Base-by-base conservation (phyloP, 2,329 filamentous ascomycete species). In the Incumbomyces lentus region DNA sequence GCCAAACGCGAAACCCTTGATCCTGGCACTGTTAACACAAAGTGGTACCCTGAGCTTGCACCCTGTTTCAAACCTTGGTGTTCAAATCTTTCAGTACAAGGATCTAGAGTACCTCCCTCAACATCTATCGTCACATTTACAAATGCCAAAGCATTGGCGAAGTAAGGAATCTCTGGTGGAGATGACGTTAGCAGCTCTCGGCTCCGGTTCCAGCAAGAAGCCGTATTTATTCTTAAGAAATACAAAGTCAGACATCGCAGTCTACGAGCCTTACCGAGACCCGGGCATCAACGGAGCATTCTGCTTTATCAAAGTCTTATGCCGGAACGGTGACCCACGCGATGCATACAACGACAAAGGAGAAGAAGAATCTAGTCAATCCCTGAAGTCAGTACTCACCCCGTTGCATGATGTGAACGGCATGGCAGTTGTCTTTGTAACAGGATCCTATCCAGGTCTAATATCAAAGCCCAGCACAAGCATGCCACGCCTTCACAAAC, bases 181-280 rank as follows among this genome's bases (percentile, higher is more conserved):
- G 62, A 76, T 95, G 3, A 60, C 95, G 6, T 77, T 95, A 5
- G 82, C 88, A 30, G 83, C 96, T 54, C 74, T 98, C 11, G 92
- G 92, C 19, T 86, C 95, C 58, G 67, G 72, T 3, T 79, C 78
- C 8, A 73, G 74, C 17, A 80, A 76, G 50, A 78, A 76, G 2
- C 87, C 90, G 6, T 86, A 94, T 62, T 70, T 98, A 16, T 81
- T 96, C 55, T 69, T 89, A 22, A 84, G 90, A 42, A 86, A 86
- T 40, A 74, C 77, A 8, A 82, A 79, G 49, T 84, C 95, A 53
- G 89, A 96, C 59, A 68, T 96, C 30, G 83, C 84, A 10, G 75
- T 96, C 38, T 98, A 96, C 61, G 81, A 92, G 60, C 88, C 90
- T 1, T 83, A 87, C 55, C 73, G 46, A 2, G 40, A 44, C n/a